phyloP scores from a whole-genome alignment of 352 stramenopile genomes.

The Globisporangium nagaii region DNA sequence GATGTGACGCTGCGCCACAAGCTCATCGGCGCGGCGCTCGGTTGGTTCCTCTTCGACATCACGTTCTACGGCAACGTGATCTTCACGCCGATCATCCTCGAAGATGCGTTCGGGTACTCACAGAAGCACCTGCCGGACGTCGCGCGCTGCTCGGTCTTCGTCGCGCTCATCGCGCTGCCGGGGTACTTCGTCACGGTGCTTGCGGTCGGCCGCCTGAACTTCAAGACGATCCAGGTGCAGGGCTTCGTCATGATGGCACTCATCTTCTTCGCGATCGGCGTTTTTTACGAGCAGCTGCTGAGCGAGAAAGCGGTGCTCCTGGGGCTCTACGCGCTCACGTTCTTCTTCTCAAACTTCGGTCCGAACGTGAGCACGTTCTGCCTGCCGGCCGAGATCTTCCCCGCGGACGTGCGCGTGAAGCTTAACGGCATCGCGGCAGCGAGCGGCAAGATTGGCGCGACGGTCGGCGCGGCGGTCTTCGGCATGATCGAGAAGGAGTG shows the following conservation, averaged over 20 bases:
- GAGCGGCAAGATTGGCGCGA: conserved; percentile 68
- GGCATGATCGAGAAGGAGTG: conserved; percentile 53
- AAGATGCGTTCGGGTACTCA: conserved; percentile 60
- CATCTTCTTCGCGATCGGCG: conserved; percentile 54
- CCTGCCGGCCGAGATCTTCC: conserved; percentile 76
- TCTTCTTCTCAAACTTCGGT: conserved; percentile 89
- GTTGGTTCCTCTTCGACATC: conserved; percentile 92
- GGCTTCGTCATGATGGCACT: conserved; percentile 69
- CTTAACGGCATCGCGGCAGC: conserved; percentile 78
- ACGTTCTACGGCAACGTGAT: conserved; percentile 89
- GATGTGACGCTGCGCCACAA: conserved; percentile 36
- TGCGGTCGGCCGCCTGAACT: conserved; percentile 59
- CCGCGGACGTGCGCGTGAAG: conserved; percentile 62
- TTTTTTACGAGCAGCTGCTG: conserved; percentile 49
- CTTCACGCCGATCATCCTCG: conserved; percentile 80
- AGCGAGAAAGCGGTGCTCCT: conserved; percentile 38
- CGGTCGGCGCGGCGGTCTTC: conserved; percentile 54
- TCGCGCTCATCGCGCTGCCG: conserved; percentile 63
- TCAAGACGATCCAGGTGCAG: conserved; percentile 76
- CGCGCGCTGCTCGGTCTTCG: conserved; percentile 57
- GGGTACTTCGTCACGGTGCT: conserved; percentile 66
- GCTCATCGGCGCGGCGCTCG: conserved; percentile 71
- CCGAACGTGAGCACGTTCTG: conserved; percentile 86
- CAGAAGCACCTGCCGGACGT: conserved; percentile 53
- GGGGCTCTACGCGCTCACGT: conserved; percentile 70